These are phyloP conservation scores for Fusarium camptoceras DNA, from an alignment of 2,329 filamentous ascomycete species.

Conservation along the genomic window DNA sequence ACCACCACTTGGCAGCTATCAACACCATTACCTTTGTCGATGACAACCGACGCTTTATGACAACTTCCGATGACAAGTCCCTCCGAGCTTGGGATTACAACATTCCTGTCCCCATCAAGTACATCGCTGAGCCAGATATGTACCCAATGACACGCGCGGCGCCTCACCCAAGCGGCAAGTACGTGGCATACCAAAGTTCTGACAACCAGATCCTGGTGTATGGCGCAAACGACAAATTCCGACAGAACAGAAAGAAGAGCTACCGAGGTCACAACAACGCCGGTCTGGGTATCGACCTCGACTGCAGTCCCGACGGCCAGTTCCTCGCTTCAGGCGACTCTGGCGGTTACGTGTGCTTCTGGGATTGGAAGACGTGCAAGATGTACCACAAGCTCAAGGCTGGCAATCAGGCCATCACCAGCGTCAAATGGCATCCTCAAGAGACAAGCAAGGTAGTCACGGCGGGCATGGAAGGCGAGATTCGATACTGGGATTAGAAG, in stretches of 20 bases:
- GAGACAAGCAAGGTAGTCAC: slow-evolving; percentile 95
- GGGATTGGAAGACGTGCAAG: slow-evolving; percentile 99
- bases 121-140: slow-evolving; percentile 98
- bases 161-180: slow-evolving; percentile 89
- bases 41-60: slow-evolving; percentile 94
- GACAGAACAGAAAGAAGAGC: slow-evolving; percentile 96
- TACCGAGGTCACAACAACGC: slow-evolving; percentile 97
- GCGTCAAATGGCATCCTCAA: slow-evolving; percentile 95
- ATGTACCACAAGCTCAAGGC: slow-evolving; percentile 98
- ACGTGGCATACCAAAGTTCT: slow-evolving; percentile 90
- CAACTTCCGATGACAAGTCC: slow-evolving; percentile 96
- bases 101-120: slow-evolving; percentile 98
- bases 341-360: slow-evolving; percentile 92
- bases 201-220: slow-evolving; percentile 99
- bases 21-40: slow-evolving; percentile 98
- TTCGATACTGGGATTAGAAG: slow-evolving; percentile 90
- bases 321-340: slow-evolving; percentile 90
- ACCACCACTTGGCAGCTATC: slow-evolving; percentile 96
- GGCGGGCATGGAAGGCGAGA: slow-evolving; percentile 87
- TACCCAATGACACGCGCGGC: slow-evolving; percentile 91
- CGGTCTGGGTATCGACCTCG: slow-evolving; percentile 90
- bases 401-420: slow-evolving; percentile 84
- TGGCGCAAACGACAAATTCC: slow-evolving; percentile 92
- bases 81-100: slow-evolving; percentile 98
- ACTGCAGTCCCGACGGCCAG: slow-evolving; percentile 90